These are phyloP conservation scores for Kazachstania sp. DNA, from an alignment of 1,139 yeast species.

Conservation along the genomic window DNA sequence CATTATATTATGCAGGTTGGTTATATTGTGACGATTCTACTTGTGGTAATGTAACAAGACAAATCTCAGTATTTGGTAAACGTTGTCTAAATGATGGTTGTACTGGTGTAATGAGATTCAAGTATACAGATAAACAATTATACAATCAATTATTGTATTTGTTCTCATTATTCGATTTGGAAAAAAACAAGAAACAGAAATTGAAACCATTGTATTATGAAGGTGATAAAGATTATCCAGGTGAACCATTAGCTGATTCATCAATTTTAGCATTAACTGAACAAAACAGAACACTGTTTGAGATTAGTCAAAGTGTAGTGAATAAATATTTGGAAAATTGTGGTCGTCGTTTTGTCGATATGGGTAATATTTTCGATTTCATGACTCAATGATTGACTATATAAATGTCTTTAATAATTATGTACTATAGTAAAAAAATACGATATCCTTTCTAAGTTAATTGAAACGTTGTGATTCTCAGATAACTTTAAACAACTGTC, in stretches of 20 bases:
- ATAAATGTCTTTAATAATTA: too few species aligned
- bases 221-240: constrained; percentile 33
- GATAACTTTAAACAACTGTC: too few species aligned
- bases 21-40: constrained; percentile 74
- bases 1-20: constrained; percentile 80
- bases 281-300: constrained; percentile 63
- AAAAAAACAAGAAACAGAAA: constrained; percentile 54
- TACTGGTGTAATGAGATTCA: constrained; percentile 75
- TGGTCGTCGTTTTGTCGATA: constrained; percentile 86
- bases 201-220: constrained; percentile 42
- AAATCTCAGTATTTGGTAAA: constrained; percentile 81
- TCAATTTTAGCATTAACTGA: constrained; percentile 68
- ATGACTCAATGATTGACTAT: constrained; percentile 17
- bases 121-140: constrained; percentile 68
- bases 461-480: too few species aligned
- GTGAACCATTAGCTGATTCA: constrained; percentile 41
- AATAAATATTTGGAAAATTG: constrained; percentile 70
- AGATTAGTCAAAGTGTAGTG: constrained; percentile 51
- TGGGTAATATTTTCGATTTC: constrained; percentile 70
- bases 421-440: too few species aligned
- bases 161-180: constrained; percentile 72
- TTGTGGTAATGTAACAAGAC: constrained; percentile 76
- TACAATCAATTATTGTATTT: constrained; percentile 83
- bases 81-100: constrained; percentile 65
- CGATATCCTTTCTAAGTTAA: too few species aligned